Percentiles rank a stretch among this genome's conserved stretches.
Evolutionary conservation across 176 grass and related monocot genomes (phyloP).

Genomic region (Thinopyrum elongatum): DNA sequence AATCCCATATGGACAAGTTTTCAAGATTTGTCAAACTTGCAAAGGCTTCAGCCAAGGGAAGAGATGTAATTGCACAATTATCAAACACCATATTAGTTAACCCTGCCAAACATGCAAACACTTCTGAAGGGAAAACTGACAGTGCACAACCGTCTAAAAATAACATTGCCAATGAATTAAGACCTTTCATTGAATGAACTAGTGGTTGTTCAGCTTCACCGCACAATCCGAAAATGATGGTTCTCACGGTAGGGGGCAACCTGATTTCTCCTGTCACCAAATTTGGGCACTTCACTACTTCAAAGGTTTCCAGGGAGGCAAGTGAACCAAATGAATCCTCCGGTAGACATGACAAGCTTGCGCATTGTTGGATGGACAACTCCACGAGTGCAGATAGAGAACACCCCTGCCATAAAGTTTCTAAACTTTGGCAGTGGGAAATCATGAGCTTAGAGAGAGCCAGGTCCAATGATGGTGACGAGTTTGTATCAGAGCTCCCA

Average conservation of each 20-base stretch:
- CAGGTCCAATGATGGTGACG: neutral
- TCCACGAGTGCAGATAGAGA: conserved; percentile 23
- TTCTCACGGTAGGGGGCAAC: conserved; percentile 24
- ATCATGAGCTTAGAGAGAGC: conserved; percentile 14
- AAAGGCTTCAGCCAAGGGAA: conserved; percentile 34
- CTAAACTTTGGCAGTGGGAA: conserved; percentile 2
- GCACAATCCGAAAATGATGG: conserved; percentile 35
- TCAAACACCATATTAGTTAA: neutral
- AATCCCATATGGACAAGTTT: conserved; percentile 9
- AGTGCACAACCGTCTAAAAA: conserved; percentile 37
- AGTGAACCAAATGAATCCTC: conserved; percentile 33
- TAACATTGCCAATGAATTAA: conserved; percentile 27
- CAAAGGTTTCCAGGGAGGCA: conserved; percentile 15
- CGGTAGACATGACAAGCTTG: conserved; percentile 15
- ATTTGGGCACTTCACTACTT: conserved; percentile 30
- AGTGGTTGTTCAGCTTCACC: conserved; percentile 34
- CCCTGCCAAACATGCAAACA: conserved; percentile 16
- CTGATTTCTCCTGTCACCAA: neutral
- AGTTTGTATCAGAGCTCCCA: neutral
- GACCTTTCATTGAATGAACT: conserved; percentile 27
- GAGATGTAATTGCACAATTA: conserved; percentile 26
- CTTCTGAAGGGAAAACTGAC: neutral
- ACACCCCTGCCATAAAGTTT: conserved; percentile 26
- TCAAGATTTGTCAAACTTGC: conserved; percentile 33
- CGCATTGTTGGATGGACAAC: conserved; percentile 43